These are phyloP conservation scores for Camellia sinensis DNA, from an alignment of 148 eudicot genomes.

Conservation along the genomic window DNA sequence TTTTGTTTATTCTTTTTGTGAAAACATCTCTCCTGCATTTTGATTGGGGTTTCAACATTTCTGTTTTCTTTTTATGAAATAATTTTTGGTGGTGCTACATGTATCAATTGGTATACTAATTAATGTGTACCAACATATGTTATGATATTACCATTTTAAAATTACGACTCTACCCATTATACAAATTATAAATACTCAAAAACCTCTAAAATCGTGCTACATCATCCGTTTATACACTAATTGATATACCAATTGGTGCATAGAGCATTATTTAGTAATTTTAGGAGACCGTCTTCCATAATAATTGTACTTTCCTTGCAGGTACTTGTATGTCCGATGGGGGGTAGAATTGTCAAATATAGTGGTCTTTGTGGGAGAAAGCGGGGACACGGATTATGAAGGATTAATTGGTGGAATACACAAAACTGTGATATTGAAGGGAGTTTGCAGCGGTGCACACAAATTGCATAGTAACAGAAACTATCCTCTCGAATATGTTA, in stretches of 20 bases:
- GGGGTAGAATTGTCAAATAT: conserved; percentile 31
- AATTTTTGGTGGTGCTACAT: too few relatives aligned
- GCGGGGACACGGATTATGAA: conserved; percentile 48
- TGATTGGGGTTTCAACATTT: neutral
- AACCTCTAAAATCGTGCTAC: too few relatives aligned
- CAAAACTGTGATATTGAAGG: conserved; percentile 41
- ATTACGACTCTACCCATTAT: too few relatives aligned
- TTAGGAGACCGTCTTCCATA: neutral
- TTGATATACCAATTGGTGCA: too few relatives aligned
- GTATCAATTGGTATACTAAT: too few relatives aligned
- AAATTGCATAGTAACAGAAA: conserved; percentile 29
- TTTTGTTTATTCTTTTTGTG: neutral
- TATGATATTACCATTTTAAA: too few relatives aligned
- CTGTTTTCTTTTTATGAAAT: neutral
- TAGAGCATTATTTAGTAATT: too few relatives aligned
- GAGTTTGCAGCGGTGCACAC: conserved; percentile 16
- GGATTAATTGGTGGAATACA: conserved; percentile 43
- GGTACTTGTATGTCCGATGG: conserved; percentile 38
- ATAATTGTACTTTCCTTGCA: conserved; percentile 8
- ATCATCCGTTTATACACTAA: too few relatives aligned
- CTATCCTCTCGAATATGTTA: conserved; percentile 41
- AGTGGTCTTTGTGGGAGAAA: conserved; percentile 43
- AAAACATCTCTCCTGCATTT: neutral
- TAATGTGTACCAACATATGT: too few relatives aligned
- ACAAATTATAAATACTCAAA: too few relatives aligned